phyloP scores from a whole-genome alignment of 2,329 filamentous ascomycete species.

The Xylariaceae sp. region DNA sequence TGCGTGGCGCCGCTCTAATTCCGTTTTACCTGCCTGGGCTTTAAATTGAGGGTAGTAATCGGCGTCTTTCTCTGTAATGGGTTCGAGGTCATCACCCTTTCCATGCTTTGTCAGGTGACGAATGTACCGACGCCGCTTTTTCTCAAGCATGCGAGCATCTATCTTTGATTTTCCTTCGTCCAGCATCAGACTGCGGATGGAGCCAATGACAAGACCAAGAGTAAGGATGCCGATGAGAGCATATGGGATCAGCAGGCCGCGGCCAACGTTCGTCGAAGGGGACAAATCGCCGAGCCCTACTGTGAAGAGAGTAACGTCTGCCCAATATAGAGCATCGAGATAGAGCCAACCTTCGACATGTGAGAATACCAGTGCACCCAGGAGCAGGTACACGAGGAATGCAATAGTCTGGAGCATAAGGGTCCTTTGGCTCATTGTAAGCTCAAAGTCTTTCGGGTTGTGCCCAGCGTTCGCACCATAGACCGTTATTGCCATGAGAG shows the following conservation, averaged over 20 bases:
- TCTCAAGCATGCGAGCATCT: slow-evolving; percentile 56
- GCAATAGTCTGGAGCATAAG: slow-evolving; percentile 87
- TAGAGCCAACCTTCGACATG: slow-evolving; percentile 70
- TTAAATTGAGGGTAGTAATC: slow-evolving; percentile 14
- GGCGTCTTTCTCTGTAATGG: slow-evolving; percentile 34
- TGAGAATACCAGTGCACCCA: slow-evolving; percentile 73
- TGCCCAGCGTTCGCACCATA: slow-evolving; percentile 65
- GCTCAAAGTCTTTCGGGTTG: slow-evolving; percentile 73
- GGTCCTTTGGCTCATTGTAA: slow-evolving; percentile 78
- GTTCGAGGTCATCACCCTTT: slow-evolving; percentile 46
- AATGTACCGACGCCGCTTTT: slow-evolving; percentile 49
- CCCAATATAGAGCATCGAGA: slow-evolving; percentile 76
- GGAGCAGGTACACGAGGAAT: slow-evolving; percentile 74
- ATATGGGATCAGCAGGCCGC: slow-evolving; percentile 76
- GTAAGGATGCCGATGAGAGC: slow-evolving; percentile 80
- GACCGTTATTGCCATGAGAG: slow-evolving; percentile 75
- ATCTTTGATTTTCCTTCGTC: slow-evolving; percentile 54
- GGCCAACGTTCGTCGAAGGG: slow-evolving; percentile 49
- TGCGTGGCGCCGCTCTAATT: slow-evolving; percentile 59
- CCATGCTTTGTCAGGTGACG: slow-evolving; percentile 42
- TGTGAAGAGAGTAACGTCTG: slow-evolving; percentile 66
- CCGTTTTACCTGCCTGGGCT: slow-evolving; percentile 30
- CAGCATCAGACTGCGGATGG: slow-evolving; percentile 64
- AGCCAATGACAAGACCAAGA: slow-evolving; percentile 77
- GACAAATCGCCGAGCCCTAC: slow-evolving; percentile 59